Base-by-base conservation (phyloP, 192 early-diverging fungal genomes). In the Podila clonocystis region DNA sequence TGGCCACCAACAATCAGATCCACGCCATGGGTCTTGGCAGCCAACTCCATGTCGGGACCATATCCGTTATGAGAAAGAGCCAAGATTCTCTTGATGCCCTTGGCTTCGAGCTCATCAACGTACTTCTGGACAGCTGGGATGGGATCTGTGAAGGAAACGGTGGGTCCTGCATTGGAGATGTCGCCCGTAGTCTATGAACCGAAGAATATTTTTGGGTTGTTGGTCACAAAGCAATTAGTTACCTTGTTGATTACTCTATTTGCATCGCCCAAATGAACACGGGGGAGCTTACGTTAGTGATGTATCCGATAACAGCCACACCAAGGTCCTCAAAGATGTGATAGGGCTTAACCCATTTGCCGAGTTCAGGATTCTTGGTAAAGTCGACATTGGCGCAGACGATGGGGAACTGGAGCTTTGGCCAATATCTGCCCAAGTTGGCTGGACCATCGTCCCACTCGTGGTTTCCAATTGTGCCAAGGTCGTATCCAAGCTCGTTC, bases 61-160 rank as follows among this genome's bases (percentile, higher is more conserved):
- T 95, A 93, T 4, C 92, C 91, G 71, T 91, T 93, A 77, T 95
- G 92, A 24, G 90, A 92, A 12, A 95, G 55, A 19, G 85, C 86
- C 28, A 95, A 88, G 58, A 93, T 85, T 11, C 90, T 87, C 67
- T 88, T 89, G 79, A 91, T 88, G 26, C 91, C 91, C 75, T 84
- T 85, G 8, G 66, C 61, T 22, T 83, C 87, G 45, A 93, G 82
- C 65, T 88, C 87, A 49, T 91, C 83, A 22, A 93, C 88, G 58
- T 89, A 89, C 45, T 83, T 82, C 74, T 93, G 90, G 52, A 91
- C 91, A 9, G 84, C 83, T 12, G 76, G 58, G 49, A 87, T 89
- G 3, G 91, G 86, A 74, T 93, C 89, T 9, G 76, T 70, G 73
- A 93, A 93, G 7, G 64, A 65, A 41, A 92, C 55, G 26, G 70